phyloP scores from a whole-genome alignment of 345 rosid species.

The Eucalyptus regnans region DNA sequence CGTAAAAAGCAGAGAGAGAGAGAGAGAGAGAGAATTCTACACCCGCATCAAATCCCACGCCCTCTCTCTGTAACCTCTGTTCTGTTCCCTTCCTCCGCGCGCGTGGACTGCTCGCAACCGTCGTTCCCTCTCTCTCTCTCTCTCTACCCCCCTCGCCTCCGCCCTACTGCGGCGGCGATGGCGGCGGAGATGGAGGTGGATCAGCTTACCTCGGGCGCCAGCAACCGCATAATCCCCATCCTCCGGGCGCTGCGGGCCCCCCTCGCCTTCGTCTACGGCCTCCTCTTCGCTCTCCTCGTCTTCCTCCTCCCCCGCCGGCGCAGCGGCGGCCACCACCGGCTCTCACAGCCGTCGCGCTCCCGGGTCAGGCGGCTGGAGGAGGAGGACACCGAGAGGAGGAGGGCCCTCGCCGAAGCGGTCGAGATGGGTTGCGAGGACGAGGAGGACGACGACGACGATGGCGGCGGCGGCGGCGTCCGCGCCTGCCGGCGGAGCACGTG shows the following conservation, averaged over 20 bases:
- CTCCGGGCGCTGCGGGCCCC: conserved; percentile 32
- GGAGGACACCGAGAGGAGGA: conserved; percentile 77
- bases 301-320: conserved; percentile 59
- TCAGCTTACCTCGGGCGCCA: conserved; percentile 89
- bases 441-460: conserved; percentile 25
- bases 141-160: not conserved
- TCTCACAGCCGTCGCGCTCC: conserved; percentile 10
- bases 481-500: conserved; percentile 39
- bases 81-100: not conserved
- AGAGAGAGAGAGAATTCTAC: not conserved
- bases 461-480: conserved; percentile 16
- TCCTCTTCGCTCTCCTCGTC: conserved; percentile 44
- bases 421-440: conserved; percentile 38
- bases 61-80: not conserved
- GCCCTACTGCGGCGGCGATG: not conserved
- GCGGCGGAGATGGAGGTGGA: conserved; percentile 63
- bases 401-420: conserved; percentile 68
- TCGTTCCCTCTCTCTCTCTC: not conserved
- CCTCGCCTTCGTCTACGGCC: conserved; percentile 32
- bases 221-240: conserved; percentile 89
- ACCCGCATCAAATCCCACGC: not conserved
- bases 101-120: not conserved
- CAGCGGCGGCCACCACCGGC: not conserved
- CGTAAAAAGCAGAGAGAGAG: not conserved
- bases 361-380: conserved; percentile 52